Evolutionary conservation across 2,329 filamentous ascomycete species (phyloP).

Genomic region (Botryotinia globosa): DNA sequence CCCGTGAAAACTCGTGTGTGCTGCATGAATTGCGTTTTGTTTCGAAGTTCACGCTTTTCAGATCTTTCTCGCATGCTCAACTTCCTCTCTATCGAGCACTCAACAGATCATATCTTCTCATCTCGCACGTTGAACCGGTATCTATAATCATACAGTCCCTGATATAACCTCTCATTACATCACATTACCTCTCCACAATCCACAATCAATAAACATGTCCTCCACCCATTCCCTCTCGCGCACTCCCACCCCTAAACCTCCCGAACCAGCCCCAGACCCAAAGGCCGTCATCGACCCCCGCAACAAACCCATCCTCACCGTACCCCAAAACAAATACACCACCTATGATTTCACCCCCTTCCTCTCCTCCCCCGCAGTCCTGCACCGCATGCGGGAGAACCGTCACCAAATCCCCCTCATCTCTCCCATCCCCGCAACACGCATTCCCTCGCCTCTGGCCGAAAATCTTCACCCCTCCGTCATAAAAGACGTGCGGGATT

Average conservation of each 20-base stretch:
- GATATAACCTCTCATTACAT: not conserved
- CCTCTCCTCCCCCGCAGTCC: slow-evolving; percentile 24
- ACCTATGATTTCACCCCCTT: slow-evolving; percentile 27
- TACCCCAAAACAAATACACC: slow-evolving; percentile 6
- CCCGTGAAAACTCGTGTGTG: not conserved
- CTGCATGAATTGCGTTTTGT: not conserved
- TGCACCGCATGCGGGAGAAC: not conserved
- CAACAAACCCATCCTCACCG: not conserved
- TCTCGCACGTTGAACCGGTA: not conserved
- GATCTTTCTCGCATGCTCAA: not conserved
- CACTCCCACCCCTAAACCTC: not conserved
- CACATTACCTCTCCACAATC: not conserved
- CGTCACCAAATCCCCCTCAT: slow-evolving; percentile 21
- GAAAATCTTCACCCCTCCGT: slow-evolving; percentile 25
- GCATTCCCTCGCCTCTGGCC: slow-evolving; percentile 28
- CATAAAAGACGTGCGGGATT: slow-evolving; percentile 22
- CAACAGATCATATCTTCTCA: not conserved
- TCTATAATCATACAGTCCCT: not conserved
- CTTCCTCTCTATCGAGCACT: not conserved
- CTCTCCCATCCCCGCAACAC: slow-evolving; percentile 25
- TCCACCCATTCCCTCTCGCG: not conserved
- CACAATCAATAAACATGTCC: not conserved
- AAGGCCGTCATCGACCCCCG: not conserved
- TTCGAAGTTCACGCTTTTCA: not conserved
- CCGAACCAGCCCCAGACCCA: not conserved